A percentile compares a stretch with the other conserved stretches of the same genome.
These are phyloP conservation scores for Candida tallmaniae DNA, from an alignment of 805 yeast genomes.

Conservation along the genomic window DNA sequence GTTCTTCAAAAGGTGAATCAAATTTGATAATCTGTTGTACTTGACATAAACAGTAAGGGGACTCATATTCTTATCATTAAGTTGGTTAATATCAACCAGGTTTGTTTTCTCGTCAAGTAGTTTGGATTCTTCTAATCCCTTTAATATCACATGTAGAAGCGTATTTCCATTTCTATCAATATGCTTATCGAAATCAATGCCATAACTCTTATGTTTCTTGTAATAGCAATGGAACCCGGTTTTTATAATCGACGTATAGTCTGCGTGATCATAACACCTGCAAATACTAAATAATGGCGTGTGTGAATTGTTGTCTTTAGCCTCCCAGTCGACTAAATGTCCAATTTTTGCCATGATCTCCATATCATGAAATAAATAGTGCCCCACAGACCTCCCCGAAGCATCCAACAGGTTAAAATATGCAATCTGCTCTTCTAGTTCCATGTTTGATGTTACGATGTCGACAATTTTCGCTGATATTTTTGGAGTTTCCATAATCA, in stretches of 20 bases:
- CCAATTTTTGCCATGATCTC: constrained; percentile 54
- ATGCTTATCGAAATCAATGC: constrained; percentile 55
- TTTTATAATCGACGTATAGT: constrained; percentile 48
- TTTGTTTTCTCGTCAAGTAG: constrained; percentile 24
- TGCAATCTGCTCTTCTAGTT: constrained; percentile 39
- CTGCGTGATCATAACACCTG: constrained; percentile 73
- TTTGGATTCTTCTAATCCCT: constrained; percentile 34
- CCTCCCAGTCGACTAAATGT: constrained; percentile 60
- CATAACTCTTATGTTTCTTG: constrained; percentile 17
- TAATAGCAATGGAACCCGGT: constrained; percentile 43
- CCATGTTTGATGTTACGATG: constrained; percentile 38
- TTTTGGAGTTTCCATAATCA: constrained; percentile 48
- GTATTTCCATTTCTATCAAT: constrained; percentile 72
- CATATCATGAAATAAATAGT: constrained; percentile 59
- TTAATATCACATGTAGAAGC: constrained; percentile 64
- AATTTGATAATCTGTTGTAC: constrained; percentile 61
- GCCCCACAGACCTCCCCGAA: constrained; percentile 62
- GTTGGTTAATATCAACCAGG: constrained; percentile 48
- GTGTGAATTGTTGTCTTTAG: constrained; percentile 58
- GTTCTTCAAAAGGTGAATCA: constrained; percentile 47
- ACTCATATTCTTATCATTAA: constrained; percentile 54
- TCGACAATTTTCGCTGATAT: constrained; percentile 42
- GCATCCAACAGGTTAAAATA: constrained; percentile 52
- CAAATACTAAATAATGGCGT: constrained; percentile 77
- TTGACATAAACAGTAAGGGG: constrained; percentile 71